Evolutionary conservation across 257 asterid species (phyloP), one percentile per base, ranked within the genome.

Genomic region (Verbena officinalis): DNA sequence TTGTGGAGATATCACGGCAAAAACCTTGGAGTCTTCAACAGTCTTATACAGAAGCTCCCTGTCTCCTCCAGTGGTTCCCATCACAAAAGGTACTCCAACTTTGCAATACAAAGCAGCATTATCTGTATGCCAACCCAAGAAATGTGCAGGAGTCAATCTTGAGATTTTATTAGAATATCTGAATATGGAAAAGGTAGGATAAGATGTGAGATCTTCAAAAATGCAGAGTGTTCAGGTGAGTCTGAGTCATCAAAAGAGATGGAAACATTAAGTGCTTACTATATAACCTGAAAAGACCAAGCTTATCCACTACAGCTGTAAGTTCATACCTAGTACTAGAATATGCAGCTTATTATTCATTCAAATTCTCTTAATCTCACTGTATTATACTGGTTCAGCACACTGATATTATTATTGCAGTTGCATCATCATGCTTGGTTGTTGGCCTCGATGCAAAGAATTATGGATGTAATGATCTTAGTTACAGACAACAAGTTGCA

Each of bases 1-100:
- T 81, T 93, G 99, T n/a, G 99, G 99, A 38, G 99, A 93, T 82
- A 93, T 93, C 67, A 93, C 95, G 68, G 96, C 97, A 83, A 84
- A 88, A 52, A 70, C 73, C 45, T 81, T 84, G 5, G 99, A 84
- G 63, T 83, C 92, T 23, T 64, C 64, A n/a, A 87, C 95, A 42
- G 95, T 86, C 77, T 90, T 90, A 68, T 75, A 79, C 57, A 93
- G 78, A 68, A 61, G 84, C 54, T 93, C 95, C 82, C 99, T 90
- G 68, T 93, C 95, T 68, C 99, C 99, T 55, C 99, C 99, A 27
- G 99, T 93, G 63, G 99, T 93, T 67, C 99, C 97, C 83, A 93
- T 77, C 14, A 93, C 99, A 81, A 93, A 93, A 57, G 99, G 99
- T 42, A 93, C 97, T 64, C 97, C 97, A 27, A 90, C 84, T 80